phyloP scores from a whole-genome alignment of 1,284 basidiomycete species.

The Ceratorhiza oryzae-sativae region DNA sequence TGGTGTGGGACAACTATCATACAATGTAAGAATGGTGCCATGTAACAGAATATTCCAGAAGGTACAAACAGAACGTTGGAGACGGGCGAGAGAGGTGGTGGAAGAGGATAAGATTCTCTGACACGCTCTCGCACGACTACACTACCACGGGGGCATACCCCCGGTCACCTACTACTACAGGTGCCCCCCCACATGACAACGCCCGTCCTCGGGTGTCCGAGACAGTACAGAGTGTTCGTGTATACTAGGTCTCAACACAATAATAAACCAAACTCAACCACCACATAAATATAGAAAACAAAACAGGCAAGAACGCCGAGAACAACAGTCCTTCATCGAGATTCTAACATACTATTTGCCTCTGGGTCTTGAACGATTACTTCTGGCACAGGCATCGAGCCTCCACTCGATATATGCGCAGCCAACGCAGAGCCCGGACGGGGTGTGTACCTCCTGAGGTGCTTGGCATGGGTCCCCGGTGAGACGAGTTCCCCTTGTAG shows the following conservation, averaged over 20 bases:
- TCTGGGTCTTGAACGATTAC: background rate
- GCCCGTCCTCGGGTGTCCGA: background rate
- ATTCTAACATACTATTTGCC: no score
- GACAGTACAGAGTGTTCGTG: background rate
- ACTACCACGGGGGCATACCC: slow-evolving; percentile 20
- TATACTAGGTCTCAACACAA: no score
- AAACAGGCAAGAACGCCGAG: no score
- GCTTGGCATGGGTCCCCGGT: background rate
- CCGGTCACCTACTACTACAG: slow-evolving; percentile 21
- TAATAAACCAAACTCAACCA: background rate
- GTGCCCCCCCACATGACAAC: background rate
- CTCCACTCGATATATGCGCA: background rate
- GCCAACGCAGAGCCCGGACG: no score
- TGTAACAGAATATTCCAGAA: no score
- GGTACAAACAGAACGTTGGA: no score
- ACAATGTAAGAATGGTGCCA: no score
- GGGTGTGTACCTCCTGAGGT: background rate
- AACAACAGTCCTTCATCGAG: no score
- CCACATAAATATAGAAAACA: background rate
- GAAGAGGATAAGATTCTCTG: background rate
- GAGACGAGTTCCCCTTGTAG: slow-evolving; percentile 11
- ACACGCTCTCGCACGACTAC: background rate
- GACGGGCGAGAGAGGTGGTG: background rate
- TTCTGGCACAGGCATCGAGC: background rate
- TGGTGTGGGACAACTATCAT: no score